phyloP scores from a whole-genome alignment of 352 stramenopile genomes.

The Phytophthora uliginosa region DNA sequence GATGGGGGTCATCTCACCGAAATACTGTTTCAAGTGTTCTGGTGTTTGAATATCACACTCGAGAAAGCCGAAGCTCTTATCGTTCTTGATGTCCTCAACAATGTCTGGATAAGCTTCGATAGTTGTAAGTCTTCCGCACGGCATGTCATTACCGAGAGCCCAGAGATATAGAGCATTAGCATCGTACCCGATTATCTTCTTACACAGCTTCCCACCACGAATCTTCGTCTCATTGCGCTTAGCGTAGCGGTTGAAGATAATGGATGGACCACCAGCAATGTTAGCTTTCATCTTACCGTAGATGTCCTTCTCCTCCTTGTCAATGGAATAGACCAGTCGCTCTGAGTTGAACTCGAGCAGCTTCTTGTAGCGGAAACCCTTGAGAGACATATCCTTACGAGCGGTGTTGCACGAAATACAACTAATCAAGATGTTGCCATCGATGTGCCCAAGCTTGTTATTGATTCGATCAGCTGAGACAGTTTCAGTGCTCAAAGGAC shows the following conservation, averaged over 20 bases:
- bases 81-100: background rate
- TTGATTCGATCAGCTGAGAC: no score
- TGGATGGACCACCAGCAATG: no score
- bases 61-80: background rate
- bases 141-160: background rate
- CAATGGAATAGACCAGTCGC: no score
- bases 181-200: conserved; percentile 19
- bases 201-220: background rate
- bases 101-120: background rate
- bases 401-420: no score
- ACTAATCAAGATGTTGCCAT: no score
- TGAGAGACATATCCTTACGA: no score
- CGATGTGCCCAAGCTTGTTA: no score
- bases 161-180: background rate
- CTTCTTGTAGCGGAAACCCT: no score
- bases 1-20: background rate
- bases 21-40: background rate
- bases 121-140: background rate
- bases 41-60: background rate
- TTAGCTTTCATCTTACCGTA: no score
- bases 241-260: background rate
- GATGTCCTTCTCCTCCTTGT: no score
- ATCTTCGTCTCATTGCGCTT: background rate
- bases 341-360: no score
- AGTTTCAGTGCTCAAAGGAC: no score